A percentile compares a stretch with the other conserved stretches of the same genome.
Conservation (phyloP, 2,329 filamentous ascomycete genomes). For the Chrysosporium queenslandicum region DNA sequence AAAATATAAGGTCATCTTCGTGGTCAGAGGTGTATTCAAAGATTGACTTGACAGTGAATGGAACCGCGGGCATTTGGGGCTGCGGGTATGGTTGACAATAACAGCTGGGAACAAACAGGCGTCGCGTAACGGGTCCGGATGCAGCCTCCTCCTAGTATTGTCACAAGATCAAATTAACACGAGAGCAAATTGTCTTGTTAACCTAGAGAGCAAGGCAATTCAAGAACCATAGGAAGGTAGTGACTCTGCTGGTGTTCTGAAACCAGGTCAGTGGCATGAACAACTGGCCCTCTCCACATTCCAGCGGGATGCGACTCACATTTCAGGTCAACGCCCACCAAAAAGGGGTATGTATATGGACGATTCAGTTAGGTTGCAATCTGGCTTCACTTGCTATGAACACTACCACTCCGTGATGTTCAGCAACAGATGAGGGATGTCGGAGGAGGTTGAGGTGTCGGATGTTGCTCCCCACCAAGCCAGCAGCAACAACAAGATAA, state of each 20-base stretch:
- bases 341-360: not conserved
- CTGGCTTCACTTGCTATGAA: not conserved
- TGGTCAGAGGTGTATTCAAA: slow-evolving; percentile 90
- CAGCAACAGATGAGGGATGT: not conserved
- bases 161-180: not conserved
- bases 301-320: not conserved
- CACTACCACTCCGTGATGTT: not conserved
- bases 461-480: not conserved
- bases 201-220: not conserved
- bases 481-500: not conserved
- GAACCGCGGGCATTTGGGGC: slow-evolving; percentile 54
- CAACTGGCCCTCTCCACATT: not conserved
- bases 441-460: not conserved
- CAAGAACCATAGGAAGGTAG: not conserved
- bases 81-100: slow-evolving; percentile 25
- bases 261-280: not conserved
- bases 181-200: not conserved
- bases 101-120: slow-evolving; percentile 4
- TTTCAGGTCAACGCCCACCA: not conserved
- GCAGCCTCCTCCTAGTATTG: not conserved
- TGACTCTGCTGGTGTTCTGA: not conserved
- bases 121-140: slow-evolving; percentile 3
- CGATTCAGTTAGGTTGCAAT: not conserved
- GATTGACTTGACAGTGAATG: slow-evolving; percentile 90
- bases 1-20: slow-evolving; percentile 88